phyloP scores from a whole-genome alignment of 176 grass and related monocot species.

The Aegilops sharonensis region DNA sequence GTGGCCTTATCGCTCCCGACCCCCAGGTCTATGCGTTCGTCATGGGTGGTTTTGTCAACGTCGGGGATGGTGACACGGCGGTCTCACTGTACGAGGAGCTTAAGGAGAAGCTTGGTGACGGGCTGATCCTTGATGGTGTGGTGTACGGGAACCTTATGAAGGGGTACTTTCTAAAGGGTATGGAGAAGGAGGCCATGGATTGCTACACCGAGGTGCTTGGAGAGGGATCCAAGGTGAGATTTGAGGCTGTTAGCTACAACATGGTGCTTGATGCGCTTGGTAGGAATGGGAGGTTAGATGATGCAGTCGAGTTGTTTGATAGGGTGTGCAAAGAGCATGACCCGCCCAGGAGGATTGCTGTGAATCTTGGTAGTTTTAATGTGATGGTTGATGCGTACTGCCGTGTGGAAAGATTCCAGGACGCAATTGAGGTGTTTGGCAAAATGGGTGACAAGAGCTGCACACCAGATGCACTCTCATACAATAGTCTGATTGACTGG shows the following conservation, averaged over 20 bases:
- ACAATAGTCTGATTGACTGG: conserved; percentile 78
- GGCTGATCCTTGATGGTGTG: conserved; percentile 52
- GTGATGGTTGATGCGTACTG: conserved; percentile 82
- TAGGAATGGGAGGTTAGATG: conserved; percentile 60
- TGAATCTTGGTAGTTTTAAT: conserved; percentile 78
- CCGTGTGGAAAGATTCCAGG: conserved; percentile 44
- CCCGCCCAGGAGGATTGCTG: conserved; percentile 56
- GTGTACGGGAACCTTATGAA: conserved; percentile 91
- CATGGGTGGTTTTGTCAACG: conserved; percentile 72
- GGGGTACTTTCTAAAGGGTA: conserved; percentile 70
- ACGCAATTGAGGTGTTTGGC: conserved; percentile 62
- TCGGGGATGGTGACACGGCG: conserved; percentile 40
- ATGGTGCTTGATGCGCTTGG: conserved; percentile 71
- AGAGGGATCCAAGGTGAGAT: conserved; percentile 62
- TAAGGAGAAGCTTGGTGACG: conserved; percentile 55
- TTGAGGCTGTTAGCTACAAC: conserved; percentile 66
- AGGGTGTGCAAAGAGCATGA: conserved; percentile 70
- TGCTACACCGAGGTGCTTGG: conserved; percentile 48
- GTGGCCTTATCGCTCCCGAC: conserved; percentile 62
- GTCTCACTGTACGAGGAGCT: conserved; percentile 74
- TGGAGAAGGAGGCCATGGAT: conserved; percentile 71
- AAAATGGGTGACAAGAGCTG: conserved; percentile 66
- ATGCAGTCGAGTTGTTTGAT: conserved; percentile 58
- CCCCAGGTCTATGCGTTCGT: conserved; percentile 63
- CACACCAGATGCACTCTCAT: conserved; percentile 63